Percentiles rank a stretch among this genome's conserved stretches.
Conservation (phyloP, 805 yeast genomes). For the Ogataea glucozyma region DNA sequence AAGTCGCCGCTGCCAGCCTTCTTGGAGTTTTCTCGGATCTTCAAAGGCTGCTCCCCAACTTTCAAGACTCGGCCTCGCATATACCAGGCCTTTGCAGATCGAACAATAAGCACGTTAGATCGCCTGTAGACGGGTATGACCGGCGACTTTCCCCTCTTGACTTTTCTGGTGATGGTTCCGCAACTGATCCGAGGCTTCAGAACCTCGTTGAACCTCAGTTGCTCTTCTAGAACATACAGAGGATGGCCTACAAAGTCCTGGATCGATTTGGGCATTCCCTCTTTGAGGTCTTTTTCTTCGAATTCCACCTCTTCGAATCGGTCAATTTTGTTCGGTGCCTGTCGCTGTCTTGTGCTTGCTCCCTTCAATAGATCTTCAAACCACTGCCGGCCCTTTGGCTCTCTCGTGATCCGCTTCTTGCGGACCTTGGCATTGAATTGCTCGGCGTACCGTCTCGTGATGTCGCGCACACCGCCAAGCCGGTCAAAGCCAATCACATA, state of each 20-base stretch:
- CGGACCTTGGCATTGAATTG: constrained; percentile 72
- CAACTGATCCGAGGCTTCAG: constrained; percentile 67
- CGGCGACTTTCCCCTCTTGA: constrained; percentile 39
- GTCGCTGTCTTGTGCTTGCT: constrained; percentile 29
- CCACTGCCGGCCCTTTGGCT: constrained; percentile 61
- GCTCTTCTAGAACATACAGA: constrained; percentile 73
- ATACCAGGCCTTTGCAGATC: constrained; percentile 86
- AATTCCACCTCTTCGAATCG: constrained; percentile 63
- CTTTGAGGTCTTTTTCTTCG: constrained; percentile 59
- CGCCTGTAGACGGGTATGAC: constrained; percentile 68
- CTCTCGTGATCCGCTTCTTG: constrained; percentile 67
- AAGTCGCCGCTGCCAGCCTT: constrained; percentile 30
- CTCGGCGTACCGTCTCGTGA: constrained; percentile 79
- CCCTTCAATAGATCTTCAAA: constrained; percentile 47
- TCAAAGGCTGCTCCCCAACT: constrained; percentile 66
- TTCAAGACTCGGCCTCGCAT: constrained; percentile 74
- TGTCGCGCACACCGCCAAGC: constrained; percentile 67
- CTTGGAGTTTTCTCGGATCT: constrained; percentile 37
- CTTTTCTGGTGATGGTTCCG: constrained; percentile 60
- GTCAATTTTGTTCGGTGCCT: constrained; percentile 39
- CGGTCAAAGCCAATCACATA: constrained; percentile 81
- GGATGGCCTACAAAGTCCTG: constrained; percentile 90
- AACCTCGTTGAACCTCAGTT: constrained; percentile 70
- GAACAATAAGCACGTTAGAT: constrained; percentile 58
- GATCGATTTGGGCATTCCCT: constrained; percentile 84